Conservation (phyloP, 306 rosid genomes). For the Pyrus bretschneideri region DNA sequence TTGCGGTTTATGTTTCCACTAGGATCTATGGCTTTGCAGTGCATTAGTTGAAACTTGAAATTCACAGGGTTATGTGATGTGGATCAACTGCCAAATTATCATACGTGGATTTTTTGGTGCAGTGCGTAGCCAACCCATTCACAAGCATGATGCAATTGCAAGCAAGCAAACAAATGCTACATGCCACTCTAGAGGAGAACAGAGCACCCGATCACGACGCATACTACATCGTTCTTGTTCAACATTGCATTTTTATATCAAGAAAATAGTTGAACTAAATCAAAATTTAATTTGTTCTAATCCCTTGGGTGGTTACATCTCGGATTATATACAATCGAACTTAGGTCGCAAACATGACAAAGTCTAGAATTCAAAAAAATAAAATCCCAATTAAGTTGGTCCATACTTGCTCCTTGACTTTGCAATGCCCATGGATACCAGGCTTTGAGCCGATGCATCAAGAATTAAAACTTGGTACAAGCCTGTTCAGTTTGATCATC, state of each 20-base stretch:
- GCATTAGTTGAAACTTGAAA: not conserved
- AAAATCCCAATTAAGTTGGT: not conserved
- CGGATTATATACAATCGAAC: not conserved
- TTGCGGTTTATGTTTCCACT: not conserved
- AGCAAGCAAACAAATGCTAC: not conserved
- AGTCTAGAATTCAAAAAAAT: not conserved
- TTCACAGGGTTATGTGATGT: not conserved
- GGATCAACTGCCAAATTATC: not conserved
- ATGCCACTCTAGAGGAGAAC: not conserved
- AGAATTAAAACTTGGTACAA: not conserved
- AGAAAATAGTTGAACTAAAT: no score
- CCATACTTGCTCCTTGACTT: not conserved
- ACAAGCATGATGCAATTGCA: not conserved
- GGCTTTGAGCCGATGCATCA: not conserved
- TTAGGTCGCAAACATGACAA: not conserved
- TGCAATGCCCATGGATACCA: not conserved
- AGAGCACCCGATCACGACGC: not conserved
- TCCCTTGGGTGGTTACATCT: not conserved
- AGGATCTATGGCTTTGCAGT: not conserved
- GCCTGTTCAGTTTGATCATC: slow-evolving; percentile 32
- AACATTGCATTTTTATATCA: not conserved
- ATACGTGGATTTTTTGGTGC: not conserved
- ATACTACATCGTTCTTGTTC: not conserved
- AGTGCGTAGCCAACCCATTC: not conserved
- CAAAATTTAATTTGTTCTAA: not conserved